Base-by-base conservation (phyloP, 768 basidiomycete species). In the Rhodotorula toruloides region DNA sequence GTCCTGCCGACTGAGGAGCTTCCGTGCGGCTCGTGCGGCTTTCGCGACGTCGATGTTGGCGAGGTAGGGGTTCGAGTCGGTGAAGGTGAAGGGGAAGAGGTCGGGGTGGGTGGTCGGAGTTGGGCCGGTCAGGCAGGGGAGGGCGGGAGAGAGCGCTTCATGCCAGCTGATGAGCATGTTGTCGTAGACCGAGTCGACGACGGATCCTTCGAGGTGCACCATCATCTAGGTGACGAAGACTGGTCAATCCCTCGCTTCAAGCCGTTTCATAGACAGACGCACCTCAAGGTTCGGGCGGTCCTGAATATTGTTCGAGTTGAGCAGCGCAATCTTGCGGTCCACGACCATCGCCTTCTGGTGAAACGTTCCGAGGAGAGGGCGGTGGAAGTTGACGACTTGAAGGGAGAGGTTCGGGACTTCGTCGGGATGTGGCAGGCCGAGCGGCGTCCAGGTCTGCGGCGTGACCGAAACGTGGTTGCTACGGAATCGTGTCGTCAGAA, bases 291-390 rank as follows among this genome's bases (percentile, higher is more conserved):
- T 79, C 9, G 77, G 79, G 17, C 80, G 74, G 64, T 80, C 80
- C 76, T 86, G 86, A 46, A 87, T 85, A 61, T 87, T 87, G 77
- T 87, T 87, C 55, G 81, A 83, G 75, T 85, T 84, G 58, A 88
- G 76, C 59, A 86, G 76, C 1, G 84, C 86, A 42, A 86, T 78
- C 71, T 83, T 84, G n/a, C 86, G 80, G 74, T 88, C 87, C 3
- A 87, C 83, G 48, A 88, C 78, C 77, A 87, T 79, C 73, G 83
- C 87, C 73, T 88, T 87, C 52, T 84, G 82, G 70, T 88, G 87
- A 76, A 87, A 88, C 0, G 86, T 88, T 19, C 86, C 68, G 37
- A 67, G 65, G 2, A 70, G 46, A 0, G 76, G 76, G n/a, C 74
- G 81, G 67, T 83, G 82, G 65, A 80, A 84, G 70, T 84, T 84